Percentiles rank a stretch among this genome's conserved stretches.
phyloP scores from a whole-genome alignment of 305 asterid species.

The Solanum hybrid region DNA sequence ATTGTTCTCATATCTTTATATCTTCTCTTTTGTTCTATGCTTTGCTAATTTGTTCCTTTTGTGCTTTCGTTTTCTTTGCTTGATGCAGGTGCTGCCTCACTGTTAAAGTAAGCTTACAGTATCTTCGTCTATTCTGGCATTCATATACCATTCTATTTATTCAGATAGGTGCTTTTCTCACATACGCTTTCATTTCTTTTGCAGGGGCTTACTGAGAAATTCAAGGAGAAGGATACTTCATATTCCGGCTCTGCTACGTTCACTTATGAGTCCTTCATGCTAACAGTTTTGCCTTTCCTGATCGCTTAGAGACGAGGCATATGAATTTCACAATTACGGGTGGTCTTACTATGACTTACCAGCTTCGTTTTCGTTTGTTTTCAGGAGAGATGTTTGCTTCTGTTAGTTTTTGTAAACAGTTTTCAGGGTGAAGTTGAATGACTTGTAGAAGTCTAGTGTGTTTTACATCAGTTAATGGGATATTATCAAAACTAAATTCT shows the following conservation, averaged over 20 bases:
- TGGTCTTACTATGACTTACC: neutral
- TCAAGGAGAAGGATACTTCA: conserved; percentile 86
- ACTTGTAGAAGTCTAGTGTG: neutral
- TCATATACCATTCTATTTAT: neutral
- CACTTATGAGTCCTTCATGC: conserved; percentile 83
- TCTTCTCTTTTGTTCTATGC: neutral
- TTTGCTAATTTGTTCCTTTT: neutral
- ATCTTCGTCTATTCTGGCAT: neutral
- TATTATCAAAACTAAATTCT: neutral
- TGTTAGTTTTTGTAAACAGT: neutral
- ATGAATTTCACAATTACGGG: neutral
- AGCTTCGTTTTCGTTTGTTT: neutral
- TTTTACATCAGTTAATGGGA: neutral
- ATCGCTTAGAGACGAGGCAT: conserved; percentile 40
- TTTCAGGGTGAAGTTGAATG: neutral
- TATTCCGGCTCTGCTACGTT: conserved; percentile 82
- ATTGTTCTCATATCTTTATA: neutral
- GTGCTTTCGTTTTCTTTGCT: neutral
- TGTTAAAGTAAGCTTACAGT: conserved; percentile 45
- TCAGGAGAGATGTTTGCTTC: neutral
- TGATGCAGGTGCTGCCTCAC: conserved; percentile 86
- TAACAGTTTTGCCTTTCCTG: conserved; percentile 82
- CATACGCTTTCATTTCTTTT: neutral
- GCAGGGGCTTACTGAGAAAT: conserved; percentile 93
- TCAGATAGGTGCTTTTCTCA: neutral